phyloP scores from a whole-genome alignment of 257 asterid species.

The Fraxinus americana region DNA sequence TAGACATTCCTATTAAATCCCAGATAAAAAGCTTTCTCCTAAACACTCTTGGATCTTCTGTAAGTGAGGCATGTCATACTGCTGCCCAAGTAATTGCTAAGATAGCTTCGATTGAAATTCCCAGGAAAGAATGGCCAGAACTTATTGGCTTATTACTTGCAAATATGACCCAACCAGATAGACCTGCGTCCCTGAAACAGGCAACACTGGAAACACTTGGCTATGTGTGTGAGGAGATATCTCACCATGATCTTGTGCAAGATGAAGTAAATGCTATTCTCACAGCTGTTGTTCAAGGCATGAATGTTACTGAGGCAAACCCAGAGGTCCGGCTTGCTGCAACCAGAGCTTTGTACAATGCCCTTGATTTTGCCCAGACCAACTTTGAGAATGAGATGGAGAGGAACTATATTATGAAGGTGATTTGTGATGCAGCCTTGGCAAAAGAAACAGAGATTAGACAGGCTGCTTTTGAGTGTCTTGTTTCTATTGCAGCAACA shows the following conservation, averaged over 20 bases:
- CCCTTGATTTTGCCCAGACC: constrained; percentile 87
- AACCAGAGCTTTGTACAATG: constrained; percentile 72
- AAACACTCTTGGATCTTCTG: constrained; percentile 68
- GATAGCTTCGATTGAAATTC: constrained; percentile 76
- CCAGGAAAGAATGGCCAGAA: constrained; percentile 86
- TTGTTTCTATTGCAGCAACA: constrained; percentile 79
- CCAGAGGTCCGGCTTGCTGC: constrained; percentile 83
- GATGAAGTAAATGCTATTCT: constrained; percentile 79
- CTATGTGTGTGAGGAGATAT: constrained; percentile 87
- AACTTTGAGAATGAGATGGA: constrained; percentile 86
- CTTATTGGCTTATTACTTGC: constrained; percentile 67
- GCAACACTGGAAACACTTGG: constrained; percentile 89
- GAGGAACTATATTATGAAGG: constrained; percentile 84
- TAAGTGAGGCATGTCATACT: constrained; percentile 69
- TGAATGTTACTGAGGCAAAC: constrained; percentile 63
- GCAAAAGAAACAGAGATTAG: constrained; percentile 73
- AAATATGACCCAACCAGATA: constrained; percentile 69
- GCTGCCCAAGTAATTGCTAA: constrained; percentile 88
- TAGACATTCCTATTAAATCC: constrained; percentile 57
- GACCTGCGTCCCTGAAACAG: constrained; percentile 62
- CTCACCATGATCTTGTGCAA: constrained; percentile 69
- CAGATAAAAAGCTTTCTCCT: constrained; percentile 66
- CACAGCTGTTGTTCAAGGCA: constrained; percentile 88
- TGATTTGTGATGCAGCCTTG: constrained; percentile 74
- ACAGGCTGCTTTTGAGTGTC: constrained; percentile 85